Conservation (phyloP, 805 yeast genomes). For the Starmerella bombi region DNA sequence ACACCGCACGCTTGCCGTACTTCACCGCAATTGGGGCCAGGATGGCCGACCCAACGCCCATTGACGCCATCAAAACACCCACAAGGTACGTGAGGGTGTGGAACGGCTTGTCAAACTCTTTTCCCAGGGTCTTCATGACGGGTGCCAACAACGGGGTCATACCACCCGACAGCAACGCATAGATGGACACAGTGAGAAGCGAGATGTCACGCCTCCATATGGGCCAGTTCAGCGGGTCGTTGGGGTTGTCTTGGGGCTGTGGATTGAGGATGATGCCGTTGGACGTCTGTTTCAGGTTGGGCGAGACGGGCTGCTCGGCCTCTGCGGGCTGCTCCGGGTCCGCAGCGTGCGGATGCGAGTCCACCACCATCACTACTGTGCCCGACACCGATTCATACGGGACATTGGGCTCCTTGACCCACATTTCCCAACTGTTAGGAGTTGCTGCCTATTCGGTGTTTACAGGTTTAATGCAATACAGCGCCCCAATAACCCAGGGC, state of each 20-base stretch:
- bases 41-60: constrained; percentile 46
- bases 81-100: constrained; percentile 40
- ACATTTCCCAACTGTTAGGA: constrained; percentile 23
- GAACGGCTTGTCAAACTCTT: constrained; percentile 34
- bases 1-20: constrained; percentile 46
- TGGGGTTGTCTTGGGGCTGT: constrained; percentile 50
- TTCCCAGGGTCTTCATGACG: constrained; percentile 34
- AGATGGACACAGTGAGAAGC: constrained; percentile 40
- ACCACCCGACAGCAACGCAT: constrained; percentile 49
- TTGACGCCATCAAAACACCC: constrained; percentile 44
- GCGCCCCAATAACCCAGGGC: neutral
- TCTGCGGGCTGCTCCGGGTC: no score
- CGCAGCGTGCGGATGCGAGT: constrained; percentile 2
- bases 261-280: constrained; percentile 43
- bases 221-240: constrained; percentile 59
- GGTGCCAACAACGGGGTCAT: constrained; percentile 50
- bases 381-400: constrained; percentile 35
- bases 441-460: neutral
- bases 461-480: neutral
- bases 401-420: constrained; percentile 32
- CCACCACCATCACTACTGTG: constrained; percentile 33
- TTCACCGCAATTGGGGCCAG: constrained; percentile 46
- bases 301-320: constrained; percentile 20
- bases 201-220: constrained; percentile 45
- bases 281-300: constrained; percentile 35